phyloP scores from a whole-genome alignment of 1,139 yeast genomes.

The Debaryomyces sp. region DNA sequence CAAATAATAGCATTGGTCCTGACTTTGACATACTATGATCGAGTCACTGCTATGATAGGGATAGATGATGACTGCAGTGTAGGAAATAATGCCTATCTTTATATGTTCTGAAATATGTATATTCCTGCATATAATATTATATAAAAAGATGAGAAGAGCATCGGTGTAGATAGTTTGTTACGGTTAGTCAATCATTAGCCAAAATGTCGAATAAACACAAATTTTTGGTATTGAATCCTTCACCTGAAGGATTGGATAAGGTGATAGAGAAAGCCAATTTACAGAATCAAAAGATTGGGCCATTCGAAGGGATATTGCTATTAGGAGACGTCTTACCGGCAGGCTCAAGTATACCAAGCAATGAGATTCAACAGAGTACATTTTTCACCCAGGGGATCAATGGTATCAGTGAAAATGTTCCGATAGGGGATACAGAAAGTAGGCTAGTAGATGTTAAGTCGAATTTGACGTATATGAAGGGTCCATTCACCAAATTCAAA shows the following conservation, averaged over 20 bases:
- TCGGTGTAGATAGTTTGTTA: neutral
- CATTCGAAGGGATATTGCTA: slow-evolving; percentile 58
- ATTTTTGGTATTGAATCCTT: slow-evolving; percentile 54
- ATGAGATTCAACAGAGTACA: slow-evolving; percentile 27
- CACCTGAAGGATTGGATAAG: slow-evolving; percentile 37
- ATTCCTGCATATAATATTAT: neutral
- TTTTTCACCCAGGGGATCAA: slow-evolving; percentile 31
- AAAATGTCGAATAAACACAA: slow-evolving; percentile 22
- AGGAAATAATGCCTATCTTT: too few relatives aligned
- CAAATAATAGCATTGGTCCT: neutral
- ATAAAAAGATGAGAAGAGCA: slow-evolving; percentile 1
- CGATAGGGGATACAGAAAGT: slow-evolving; percentile 1
- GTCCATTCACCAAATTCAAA: slow-evolving; percentile 36
- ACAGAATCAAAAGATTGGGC: slow-evolving; percentile 61
- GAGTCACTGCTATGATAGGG: neutral
- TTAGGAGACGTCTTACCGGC: slow-evolving; percentile 49
- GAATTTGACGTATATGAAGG: slow-evolving; percentile 24
- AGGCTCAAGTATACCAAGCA: slow-evolving; percentile 19
- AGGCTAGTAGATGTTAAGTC: slow-evolving; percentile 19
- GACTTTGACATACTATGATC: neutral
- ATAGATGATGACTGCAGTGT: too few relatives aligned
- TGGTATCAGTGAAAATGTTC: slow-evolving; percentile 14
- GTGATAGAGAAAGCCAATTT: slow-evolving; percentile 52
- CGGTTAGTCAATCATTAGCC: neutral
- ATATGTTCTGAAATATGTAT: too few relatives aligned